Evolutionary conservation across 2,329 filamentous ascomycete species (phyloP), one percentile per base, ranked within the genome.

Genomic region (Pseudopyrenochaeta lycopersici): DNA sequence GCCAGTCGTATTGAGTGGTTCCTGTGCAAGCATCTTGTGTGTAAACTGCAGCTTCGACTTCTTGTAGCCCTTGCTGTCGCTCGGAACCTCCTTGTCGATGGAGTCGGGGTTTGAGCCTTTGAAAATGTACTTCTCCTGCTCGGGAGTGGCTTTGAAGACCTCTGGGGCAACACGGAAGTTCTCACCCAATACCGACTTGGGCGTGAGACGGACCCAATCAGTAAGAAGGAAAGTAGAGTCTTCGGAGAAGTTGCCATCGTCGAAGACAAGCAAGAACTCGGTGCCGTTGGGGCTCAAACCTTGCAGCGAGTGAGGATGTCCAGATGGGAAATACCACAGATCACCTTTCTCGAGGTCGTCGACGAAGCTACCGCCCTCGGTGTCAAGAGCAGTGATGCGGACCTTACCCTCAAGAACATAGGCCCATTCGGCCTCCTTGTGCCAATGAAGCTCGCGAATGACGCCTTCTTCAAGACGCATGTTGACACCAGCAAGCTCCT

Each of bases 241-340:
- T 66, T 87, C 85, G 18, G 80, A 83, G 71, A 87, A 87, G 52
- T 75, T 77, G 9, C 85, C 85, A 48, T 84, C 80, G 53, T 88
- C 85, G 56, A 87, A 88, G 40, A 89, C 80, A 33, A 89, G 78
- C 1, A 89, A 76, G 64, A 89, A 89, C 55, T 88, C 85, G 1
- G 83, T 85, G 23, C 86, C 90, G 40, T 90, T 88, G 21, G 83
- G 79, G 38, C 85, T 82, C 1, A 92, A 78, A 0, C 88, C 90
- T 74, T 92, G 90, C 1, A 93, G 83, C 0, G 88, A 91, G 73
- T 93, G 90, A 10, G 90, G 90, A 30, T 92, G 84, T 6, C 90
- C 90, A 10, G 87, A 86, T 18, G 90, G 90, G 76, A 93, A 93
- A 67, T 91, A 93, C 90, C 89, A 93, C 6, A 93, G 74, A 66